Conservation (phyloP, 331 rosid species). For the Erythrophleum ivorense region DNA sequence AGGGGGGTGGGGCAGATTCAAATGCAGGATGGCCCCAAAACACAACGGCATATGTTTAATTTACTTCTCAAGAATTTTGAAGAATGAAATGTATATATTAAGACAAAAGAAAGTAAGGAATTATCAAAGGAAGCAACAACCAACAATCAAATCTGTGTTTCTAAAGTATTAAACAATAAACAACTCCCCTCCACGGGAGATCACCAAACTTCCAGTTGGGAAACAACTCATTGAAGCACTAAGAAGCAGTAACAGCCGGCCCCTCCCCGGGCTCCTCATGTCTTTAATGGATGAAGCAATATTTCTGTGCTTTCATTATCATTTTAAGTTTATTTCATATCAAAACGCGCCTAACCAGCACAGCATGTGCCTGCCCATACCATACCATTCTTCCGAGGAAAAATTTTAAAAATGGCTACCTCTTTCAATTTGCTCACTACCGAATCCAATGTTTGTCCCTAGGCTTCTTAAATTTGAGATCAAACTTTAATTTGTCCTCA, state of each 20-base stretch:
- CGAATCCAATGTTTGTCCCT: slow-evolving; percentile 4
- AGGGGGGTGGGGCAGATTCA: slow-evolving; percentile 28
- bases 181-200: slow-evolving; percentile 24
- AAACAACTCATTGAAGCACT: slow-evolving; percentile 39
- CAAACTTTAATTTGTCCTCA: neutral
- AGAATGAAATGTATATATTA: neutral
- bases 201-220: neutral
- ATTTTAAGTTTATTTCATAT: neutral
- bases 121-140: slow-evolving; percentile 52
- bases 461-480: neutral
- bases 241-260: slow-evolving; percentile 27
- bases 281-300: slow-evolving; percentile 21
- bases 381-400: slow-evolving; percentile 26
- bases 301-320: slow-evolving; percentile 1
- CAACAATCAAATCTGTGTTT: slow-evolving; percentile 69
- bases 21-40: slow-evolving; percentile 16
- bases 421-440: neutral
- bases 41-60: neutral
- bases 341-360: slow-evolving; percentile 33
- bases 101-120: slow-evolving; percentile 21
- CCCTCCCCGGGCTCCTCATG: slow-evolving; percentile 38
- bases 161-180: slow-evolving; percentile 49
- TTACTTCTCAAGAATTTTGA: neutral
- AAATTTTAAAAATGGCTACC: neutral
- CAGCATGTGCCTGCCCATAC: slow-evolving; percentile 42